Conservation (phyloP, 305 asterid genomes). For the Fraxinus dipetala region DNA sequence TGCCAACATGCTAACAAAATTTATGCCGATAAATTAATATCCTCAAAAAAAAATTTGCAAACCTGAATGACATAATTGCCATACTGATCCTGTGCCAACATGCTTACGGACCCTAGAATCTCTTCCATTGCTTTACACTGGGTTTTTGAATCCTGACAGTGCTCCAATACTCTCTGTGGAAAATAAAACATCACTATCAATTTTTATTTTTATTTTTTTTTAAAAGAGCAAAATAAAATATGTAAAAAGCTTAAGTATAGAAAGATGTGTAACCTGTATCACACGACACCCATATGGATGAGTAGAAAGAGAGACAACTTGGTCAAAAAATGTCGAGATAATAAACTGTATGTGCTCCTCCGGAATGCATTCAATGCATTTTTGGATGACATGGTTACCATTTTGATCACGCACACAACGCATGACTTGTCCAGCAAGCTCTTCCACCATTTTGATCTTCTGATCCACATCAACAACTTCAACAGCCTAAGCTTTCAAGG, state of each 20-base stretch:
- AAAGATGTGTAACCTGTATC: slow-evolving; percentile 53
- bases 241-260: not conserved
- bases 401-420: slow-evolving; percentile 99
- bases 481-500: slow-evolving; percentile 58
- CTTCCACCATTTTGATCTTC: slow-evolving; percentile 92
- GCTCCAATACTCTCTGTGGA: slow-evolving; percentile 73
- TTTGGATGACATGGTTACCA: slow-evolving; percentile 95
- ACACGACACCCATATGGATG: slow-evolving; percentile 99
- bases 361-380: slow-evolving; percentile 95
- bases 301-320: slow-evolving; percentile 90
- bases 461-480: slow-evolving; percentile 97
- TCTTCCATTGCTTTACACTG: slow-evolving; percentile 82
- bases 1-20: not conserved
- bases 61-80: slow-evolving; percentile 91
- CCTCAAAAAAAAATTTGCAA: slow-evolving; percentile 2
- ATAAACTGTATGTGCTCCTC: slow-evolving; percentile 87
- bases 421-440: slow-evolving; percentile 93
- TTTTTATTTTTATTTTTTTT: too few relatives aligned
- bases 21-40: not conserved
- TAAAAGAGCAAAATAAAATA: not conserved
- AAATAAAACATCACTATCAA: slow-evolving; percentile 9
- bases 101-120: slow-evolving; percentile 71
- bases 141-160: slow-evolving; percentile 54
- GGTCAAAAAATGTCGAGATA: slow-evolving; percentile 71
- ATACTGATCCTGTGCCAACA: slow-evolving; percentile 86